A percentile compares a stretch with the other conserved stretches of the same genome.
These are phyloP conservation scores for Epipyxis sp. DNA, from an alignment of 108 stramenopile species.

Conservation along the genomic window DNA sequence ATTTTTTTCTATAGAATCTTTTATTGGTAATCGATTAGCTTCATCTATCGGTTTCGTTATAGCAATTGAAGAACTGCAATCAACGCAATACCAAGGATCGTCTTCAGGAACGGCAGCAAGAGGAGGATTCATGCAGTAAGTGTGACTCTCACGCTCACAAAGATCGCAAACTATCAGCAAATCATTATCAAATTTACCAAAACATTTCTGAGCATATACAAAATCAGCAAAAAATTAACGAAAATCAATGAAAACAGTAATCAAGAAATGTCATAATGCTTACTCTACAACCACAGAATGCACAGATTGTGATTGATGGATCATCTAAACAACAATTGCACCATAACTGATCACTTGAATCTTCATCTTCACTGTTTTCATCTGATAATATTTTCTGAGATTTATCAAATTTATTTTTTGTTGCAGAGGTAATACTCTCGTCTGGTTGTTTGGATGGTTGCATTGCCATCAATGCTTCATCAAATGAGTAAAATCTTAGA, in stretches of 20 bases:
- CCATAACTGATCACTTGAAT: conserved; percentile 1
- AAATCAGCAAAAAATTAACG: no score
- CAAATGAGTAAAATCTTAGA: neutral
- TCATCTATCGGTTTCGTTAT: no score
- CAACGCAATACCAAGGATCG: conserved; percentile 11
- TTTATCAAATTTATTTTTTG: neutral
- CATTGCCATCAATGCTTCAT: conserved; percentile 1
- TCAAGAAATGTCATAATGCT: no score
- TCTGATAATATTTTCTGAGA: neutral
- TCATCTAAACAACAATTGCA: conserved; percentile 18
- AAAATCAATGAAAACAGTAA: conserved; percentile 4
- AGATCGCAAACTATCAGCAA: conserved; percentile 13
- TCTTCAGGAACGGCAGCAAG: conserved; percentile 6
- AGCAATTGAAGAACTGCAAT: neutral
- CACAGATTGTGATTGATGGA: neutral
- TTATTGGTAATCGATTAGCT: no score
- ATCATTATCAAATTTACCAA: conserved; percentile 3
- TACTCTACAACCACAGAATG: conserved; percentile 18
- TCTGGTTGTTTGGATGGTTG: neutral
- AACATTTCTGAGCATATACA: no score
- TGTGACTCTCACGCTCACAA: neutral
- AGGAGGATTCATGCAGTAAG: conserved; percentile 21
- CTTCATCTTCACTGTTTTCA: neutral
- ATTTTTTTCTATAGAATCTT: no score
- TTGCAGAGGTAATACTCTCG: neutral